These are phyloP conservation scores for Aureoboletus auriporus DNA, from an alignment of 768 basidiomycete species.

Conservation along the genomic window DNA sequence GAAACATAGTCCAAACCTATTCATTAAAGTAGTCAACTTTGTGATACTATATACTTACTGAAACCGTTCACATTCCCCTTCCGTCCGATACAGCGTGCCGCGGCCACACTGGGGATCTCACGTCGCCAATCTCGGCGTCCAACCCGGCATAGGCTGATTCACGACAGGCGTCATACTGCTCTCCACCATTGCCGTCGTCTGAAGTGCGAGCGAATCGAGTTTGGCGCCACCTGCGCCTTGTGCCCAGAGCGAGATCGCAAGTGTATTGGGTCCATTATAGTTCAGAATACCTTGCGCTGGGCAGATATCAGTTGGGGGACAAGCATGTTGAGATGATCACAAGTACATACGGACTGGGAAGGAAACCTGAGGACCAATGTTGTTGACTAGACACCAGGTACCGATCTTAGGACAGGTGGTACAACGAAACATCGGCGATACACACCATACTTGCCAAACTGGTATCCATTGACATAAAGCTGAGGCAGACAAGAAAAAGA, in stretches of 20 bases:
- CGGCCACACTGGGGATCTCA: not conserved
- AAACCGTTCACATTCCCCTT: too few species aligned
- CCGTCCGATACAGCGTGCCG: too few species aligned
- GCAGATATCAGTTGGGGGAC: constrained; percentile 5
- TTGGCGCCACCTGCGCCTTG: constrained; percentile 37
- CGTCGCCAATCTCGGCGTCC: constrained; percentile 16
- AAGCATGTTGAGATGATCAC: not conserved
- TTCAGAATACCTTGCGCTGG: constrained; percentile 49
- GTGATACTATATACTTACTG: too few species aligned
- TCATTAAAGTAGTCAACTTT: too few species aligned
- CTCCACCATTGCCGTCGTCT: constrained; percentile 31
- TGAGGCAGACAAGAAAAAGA: not conserved
- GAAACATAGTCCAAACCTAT: too few species aligned
- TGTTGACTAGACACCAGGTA: constrained; percentile 14
- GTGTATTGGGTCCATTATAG: constrained; percentile 44
- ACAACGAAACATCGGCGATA: not conserved
- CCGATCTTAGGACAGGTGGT: not conserved
- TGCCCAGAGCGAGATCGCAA: constrained; percentile 49
- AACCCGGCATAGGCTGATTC: constrained; percentile 27
- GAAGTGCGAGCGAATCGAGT: constrained; percentile 36
- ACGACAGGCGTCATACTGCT: constrained; percentile 20
- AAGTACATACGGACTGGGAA: constrained; percentile 24
- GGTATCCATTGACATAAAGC: constrained; percentile 26
- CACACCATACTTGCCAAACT: constrained; percentile 26
- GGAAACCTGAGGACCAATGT: constrained; percentile 20